Conservation (phyloP, 345 rosid species). For the Draba incana region DNA sequence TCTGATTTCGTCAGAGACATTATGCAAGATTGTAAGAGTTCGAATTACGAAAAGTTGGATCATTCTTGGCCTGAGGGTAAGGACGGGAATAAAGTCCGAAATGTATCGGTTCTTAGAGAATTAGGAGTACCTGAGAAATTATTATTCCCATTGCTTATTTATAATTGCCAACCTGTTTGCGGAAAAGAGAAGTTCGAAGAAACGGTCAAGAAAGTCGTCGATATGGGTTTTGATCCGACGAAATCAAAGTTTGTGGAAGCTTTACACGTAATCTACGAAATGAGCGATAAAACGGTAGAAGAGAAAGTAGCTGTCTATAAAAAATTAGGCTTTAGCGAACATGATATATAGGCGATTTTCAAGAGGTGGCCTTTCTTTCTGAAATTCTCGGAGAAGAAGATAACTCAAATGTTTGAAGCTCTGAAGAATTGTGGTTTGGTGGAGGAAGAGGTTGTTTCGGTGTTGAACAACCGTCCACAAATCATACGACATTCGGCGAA, state of each 20-base stretch:
- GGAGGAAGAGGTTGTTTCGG: conserved; percentile 23
- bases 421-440: conserved; percentile 28
- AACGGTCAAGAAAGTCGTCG: conserved; percentile 24
- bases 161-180: background rate
- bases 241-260: conserved; percentile 38
- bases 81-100: conserved; percentile 11
- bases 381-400: conserved; percentile 41
- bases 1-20: conserved; percentile 28
- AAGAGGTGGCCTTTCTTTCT: conserved; percentile 37
- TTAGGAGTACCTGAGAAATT: conserved; percentile 38
- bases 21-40: background rate
- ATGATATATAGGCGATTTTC: conserved; percentile 34
- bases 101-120: conserved; percentile 28
- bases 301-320: conserved; percentile 28
- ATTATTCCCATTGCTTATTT: conserved; percentile 16
- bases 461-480: conserved; percentile 19
- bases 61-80: conserved; percentile 6
- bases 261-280: conserved; percentile 7
- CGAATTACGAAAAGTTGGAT: background rate
- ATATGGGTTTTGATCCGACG: conserved; percentile 47
- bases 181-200: conserved; percentile 22
- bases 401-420: conserved; percentile 24
- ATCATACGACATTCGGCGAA: conserved; percentile 22
- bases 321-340: conserved; percentile 48
- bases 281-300: conserved; percentile 29